Conservation (phyloP, 2,329 filamentous ascomycete species). For the Periconia sp. region DNA sequence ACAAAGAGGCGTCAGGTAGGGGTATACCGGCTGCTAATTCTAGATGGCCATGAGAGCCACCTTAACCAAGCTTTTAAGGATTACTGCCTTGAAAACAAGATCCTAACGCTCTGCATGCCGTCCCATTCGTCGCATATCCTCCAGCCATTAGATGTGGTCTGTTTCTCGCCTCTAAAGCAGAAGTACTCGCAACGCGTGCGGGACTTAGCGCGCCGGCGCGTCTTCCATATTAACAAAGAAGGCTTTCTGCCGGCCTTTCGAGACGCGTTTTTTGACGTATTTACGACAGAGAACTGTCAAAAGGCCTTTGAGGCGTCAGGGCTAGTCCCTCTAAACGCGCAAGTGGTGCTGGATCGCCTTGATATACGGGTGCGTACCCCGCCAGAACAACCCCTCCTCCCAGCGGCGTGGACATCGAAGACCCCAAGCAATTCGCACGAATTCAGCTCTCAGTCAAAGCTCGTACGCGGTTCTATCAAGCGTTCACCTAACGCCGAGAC, state of each 20-base stretch:
- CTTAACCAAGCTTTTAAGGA: constrained; percentile 36
- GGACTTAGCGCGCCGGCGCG: constrained; percentile 22
- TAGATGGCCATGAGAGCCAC: constrained; percentile 26
- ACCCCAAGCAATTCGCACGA: constrained; percentile 13
- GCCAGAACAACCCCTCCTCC: constrained; percentile 2
- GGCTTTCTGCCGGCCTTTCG: constrained; percentile 6
- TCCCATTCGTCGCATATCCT: constrained; percentile 39
- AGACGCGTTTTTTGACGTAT: constrained; percentile 7
- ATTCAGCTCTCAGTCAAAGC: constrained; percentile 14
- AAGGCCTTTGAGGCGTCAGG: constrained; percentile 9
- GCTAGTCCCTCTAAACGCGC: constrained; percentile 3
- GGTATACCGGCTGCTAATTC: constrained; percentile 27
- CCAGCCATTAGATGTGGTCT: constrained; percentile 43
- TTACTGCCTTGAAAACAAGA: constrained; percentile 37
- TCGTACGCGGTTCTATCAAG: constrained; percentile 8
- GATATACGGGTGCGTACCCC: constrained; percentile 10
- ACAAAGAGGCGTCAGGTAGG: constrained; percentile 23
- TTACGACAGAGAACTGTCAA: constrained; percentile 5
- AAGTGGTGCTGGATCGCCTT: constrained; percentile 6
- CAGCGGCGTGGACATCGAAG: constrained; percentile 9
- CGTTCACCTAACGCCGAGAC: constrained; percentile 1
- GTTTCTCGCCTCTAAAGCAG: constrained; percentile 38
- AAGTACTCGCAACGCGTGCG: constrained; percentile 30
- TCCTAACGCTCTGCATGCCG: constrained; percentile 41
- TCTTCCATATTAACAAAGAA: constrained; percentile 25